A percentile compares a stretch with the other conserved stretches of the same genome.
Evolutionary conservation across 345 rosid genomes (phyloP).

Genomic region (Syzygium jambos): DNA sequence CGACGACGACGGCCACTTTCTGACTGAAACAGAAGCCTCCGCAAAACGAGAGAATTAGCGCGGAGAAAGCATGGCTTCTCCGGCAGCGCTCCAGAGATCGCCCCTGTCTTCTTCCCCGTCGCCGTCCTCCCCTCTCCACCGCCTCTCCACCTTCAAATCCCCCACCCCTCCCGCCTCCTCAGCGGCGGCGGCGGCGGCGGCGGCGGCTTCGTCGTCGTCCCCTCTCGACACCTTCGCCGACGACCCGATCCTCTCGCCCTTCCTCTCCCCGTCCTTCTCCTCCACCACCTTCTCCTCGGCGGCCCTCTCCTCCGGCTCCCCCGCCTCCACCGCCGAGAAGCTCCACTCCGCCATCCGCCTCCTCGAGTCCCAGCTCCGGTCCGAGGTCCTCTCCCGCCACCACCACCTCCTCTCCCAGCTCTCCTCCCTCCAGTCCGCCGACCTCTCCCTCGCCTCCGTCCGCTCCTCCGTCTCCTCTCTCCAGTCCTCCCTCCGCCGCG

Average conservation of each 20-base stretch:
- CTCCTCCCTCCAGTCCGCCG: constrained; percentile 82
- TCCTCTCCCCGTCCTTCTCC: constrained; percentile 86
- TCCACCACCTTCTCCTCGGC: constrained; percentile 88
- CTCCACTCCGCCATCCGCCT: constrained; percentile 92
- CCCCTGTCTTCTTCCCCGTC: constrained; percentile 30
- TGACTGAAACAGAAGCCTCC: neutral
- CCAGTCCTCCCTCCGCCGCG: constrained; percentile 71
- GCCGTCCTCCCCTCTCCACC: constrained; percentile 53
- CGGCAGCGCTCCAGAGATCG: constrained; percentile 38
- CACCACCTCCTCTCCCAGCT: constrained; percentile 75
- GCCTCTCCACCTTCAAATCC: constrained; percentile 59
- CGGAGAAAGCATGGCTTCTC: constrained; percentile 36
- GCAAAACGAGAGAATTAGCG: neutral
- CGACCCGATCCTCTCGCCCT: constrained; percentile 71
- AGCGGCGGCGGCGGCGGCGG: neutral
- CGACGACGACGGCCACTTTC: neutral
- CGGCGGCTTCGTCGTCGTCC: constrained; percentile 16
- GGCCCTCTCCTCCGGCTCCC: constrained; percentile 96
- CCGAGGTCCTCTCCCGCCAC: constrained; percentile 87
- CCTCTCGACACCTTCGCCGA: constrained; percentile 64
- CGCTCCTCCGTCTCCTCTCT: constrained; percentile 84
- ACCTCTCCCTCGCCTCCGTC: constrained; percentile 72
- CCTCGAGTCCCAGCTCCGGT: constrained; percentile 87
- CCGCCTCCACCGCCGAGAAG: constrained; percentile 97
- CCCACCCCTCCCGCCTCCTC: constrained; percentile 22